Evolutionary conservation across 75 land plant genomes (phyloP).

Genomic region (Pseudotsuga menziesii): DNA sequence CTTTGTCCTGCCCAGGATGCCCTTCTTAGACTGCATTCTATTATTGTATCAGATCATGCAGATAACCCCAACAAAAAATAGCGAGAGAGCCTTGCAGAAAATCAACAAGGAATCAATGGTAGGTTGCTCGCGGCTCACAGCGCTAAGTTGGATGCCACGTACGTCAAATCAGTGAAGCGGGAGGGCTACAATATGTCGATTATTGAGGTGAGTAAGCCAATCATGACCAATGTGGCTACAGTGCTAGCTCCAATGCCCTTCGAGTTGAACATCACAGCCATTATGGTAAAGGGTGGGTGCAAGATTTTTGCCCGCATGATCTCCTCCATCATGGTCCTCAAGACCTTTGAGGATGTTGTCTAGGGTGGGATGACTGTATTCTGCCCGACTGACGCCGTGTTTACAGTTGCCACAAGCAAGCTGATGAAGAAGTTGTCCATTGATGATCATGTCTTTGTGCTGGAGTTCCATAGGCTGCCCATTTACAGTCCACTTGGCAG

Average conservation of each 20-base stretch:
- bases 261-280: constrained; percentile 27
- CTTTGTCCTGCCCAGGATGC: too few species aligned
- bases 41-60: too few species aligned
- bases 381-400: constrained; percentile 50
- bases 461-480: constrained; percentile 38
- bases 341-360: constrained; percentile 21
- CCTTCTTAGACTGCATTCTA: too few species aligned
- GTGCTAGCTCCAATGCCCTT: constrained; percentile 39
- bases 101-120: too few species aligned
- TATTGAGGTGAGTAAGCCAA: constrained; percentile 42
- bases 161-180: constrained; percentile 46
- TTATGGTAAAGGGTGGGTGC: constrained; percentile 45
- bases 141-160: constrained; percentile 18
- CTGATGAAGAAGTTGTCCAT: constrained; percentile 39
- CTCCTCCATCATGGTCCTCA: background rate
- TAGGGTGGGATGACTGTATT: constrained; percentile 56
- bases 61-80: too few species aligned
- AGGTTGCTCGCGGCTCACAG: constrained; percentile 24
- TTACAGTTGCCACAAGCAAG: constrained; percentile 27
- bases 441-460: constrained; percentile 20
- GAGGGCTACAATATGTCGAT: constrained; percentile 64
- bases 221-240: constrained; percentile 34
- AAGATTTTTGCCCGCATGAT: constrained; percentile 46
- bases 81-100: too few species aligned
- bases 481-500: constrained; percentile 31